Evolutionary conservation across 257 asterid genomes (phyloP), one percentile per base, ranked within the genome.

Genomic region (Ocimum tenuiflorum): DNA sequence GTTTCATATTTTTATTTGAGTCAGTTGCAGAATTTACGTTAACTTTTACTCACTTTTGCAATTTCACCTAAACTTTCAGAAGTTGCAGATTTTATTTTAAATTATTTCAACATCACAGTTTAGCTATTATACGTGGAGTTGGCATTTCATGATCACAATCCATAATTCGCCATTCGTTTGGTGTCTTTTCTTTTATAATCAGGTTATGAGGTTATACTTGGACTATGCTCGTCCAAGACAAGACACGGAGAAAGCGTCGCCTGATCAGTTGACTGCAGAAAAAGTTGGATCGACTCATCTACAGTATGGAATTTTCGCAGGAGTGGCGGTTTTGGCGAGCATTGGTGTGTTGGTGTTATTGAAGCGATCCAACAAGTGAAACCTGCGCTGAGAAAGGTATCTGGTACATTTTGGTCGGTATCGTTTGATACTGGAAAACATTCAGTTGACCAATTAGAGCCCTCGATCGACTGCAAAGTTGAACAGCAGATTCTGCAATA

Each of bases 131-230:
- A n/a, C n/a, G n/a, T n/a, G n/a, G n/a, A n/a, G n/a, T n/a, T n/a
- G n/a, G n/a, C n/a, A n/a, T 27, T 27, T 27, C 31, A 27, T 2
- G 4, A 2, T 27, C 31, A 1, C 3, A 27, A 27, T 27, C 4
- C 3, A 27, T 27, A 27, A 31, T 5, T 38, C 55, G 41, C 57
- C 13, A 31, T 18, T 27, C 39, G 48, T 38, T 1, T 50, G 9
- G 22, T 45, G 15, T 19, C 13, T 54, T 14, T 14, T 57, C 48
- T 48, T 47, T 17, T n/a, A n/a, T n/a, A n/a, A 56, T 68, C 78
- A 89, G 98, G 87, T 89, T 41, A 73, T 91, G 85, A 82, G 92
- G 71, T 81, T 91, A 67, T 95, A 91, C 47, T 71, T 89, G 65
- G 85, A 85, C 57, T 78, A 65, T 54, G 15, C 50, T 4, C 80